A percentile compares a stretch with the other conserved stretches of the same genome.
phyloP scores from a whole-genome alignment of 169 alveolate genomes.

The Cryptosporidium viatorum region DNA sequence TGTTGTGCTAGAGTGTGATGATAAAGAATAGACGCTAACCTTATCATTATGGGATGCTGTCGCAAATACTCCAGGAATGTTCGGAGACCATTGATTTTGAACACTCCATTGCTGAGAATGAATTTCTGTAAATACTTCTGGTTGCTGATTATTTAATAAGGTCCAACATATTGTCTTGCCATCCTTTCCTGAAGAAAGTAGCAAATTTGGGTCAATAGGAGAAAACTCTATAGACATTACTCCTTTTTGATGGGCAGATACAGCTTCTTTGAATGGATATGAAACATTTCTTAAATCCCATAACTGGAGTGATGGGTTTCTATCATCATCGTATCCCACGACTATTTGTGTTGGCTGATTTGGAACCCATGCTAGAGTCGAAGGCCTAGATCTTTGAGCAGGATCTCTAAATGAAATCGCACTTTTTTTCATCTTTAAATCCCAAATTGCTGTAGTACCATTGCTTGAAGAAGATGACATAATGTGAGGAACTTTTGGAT shows the following conservation, averaged over 20 bases:
- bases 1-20: slow-evolving; percentile 77
- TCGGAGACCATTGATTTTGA: slow-evolving; percentile 79
- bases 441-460: slow-evolving; percentile 87
- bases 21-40: slow-evolving; percentile 77
- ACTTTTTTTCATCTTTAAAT: slow-evolving; percentile 84
- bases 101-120: slow-evolving; percentile 80
- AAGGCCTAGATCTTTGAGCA: slow-evolving; percentile 84
- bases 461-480: slow-evolving; percentile 86
- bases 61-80: slow-evolving; percentile 79
- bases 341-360: slow-evolving; percentile 87
- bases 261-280: slow-evolving; percentile 86
- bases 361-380: slow-evolving; percentile 86
- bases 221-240: slow-evolving; percentile 83
- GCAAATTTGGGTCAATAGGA: slow-evolving; percentile 82
- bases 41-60: slow-evolving; percentile 80
- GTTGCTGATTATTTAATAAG: slow-evolving; percentile 76
- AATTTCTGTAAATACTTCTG: slow-evolving; percentile 74
- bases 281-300: slow-evolving; percentile 88
- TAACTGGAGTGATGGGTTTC: slow-evolving; percentile 85
- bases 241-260: slow-evolving; percentile 84
- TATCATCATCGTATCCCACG: slow-evolving; percentile 87
- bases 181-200: slow-evolving; percentile 86
- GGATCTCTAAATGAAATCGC: slow-evolving; percentile 88
- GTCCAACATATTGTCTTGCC: slow-evolving; percentile 85
- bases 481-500: slow-evolving; percentile 84